Base-by-base conservation (phyloP, 306 rosid genomes). In the Biancaea sappan region DNA sequence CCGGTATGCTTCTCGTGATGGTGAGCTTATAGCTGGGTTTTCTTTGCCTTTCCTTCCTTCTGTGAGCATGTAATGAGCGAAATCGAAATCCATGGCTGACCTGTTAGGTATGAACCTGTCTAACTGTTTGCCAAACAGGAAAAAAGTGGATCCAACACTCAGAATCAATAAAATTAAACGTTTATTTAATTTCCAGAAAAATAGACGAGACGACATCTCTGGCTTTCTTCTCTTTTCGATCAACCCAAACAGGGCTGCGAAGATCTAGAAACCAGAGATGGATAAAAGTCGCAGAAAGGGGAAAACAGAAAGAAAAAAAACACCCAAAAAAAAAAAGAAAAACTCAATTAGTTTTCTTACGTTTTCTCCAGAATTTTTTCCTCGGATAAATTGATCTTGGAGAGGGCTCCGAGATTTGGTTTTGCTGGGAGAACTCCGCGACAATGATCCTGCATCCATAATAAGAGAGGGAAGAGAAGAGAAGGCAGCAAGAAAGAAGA, bases 1-100 rank as follows among this genome's bases (percentile, higher is more conserved):
- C 77, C 75, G 82, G 67, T 86, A 88, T 51, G 90, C 90, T 61
- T 86, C 85, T 52, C 80, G 77, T 1, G 90, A 74, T 15, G 90
- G 90, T 4, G 83, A 77, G 25, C 71, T 77, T 32, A 73, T 16
- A 38, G 80, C 29, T 8, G 90, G 88, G 71, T 84, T 88, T 78
- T 88, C 92, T 84, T 84, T 82, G 62, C 70, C 83, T 61, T 82
- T 79, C 65, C 66, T 67, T 29, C 82, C 79, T 4, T 68, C 78
- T 0, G 82, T 81, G 34, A 82, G 80, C 86, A 85, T 82, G 38
- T 73, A 69, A 44, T 82, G 79, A 12, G 84, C 80, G 54, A 53
- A 76, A 47, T 70, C 84, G 31, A 85, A 69, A 57, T 85, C 89
- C 78, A 85, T 56, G 12, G 86, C 80, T 12, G 82, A 77, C 11